These are phyloP conservation scores for Raphanus sativus DNA, from an alignment of 345 rosid species.

Conservation along the genomic window DNA sequence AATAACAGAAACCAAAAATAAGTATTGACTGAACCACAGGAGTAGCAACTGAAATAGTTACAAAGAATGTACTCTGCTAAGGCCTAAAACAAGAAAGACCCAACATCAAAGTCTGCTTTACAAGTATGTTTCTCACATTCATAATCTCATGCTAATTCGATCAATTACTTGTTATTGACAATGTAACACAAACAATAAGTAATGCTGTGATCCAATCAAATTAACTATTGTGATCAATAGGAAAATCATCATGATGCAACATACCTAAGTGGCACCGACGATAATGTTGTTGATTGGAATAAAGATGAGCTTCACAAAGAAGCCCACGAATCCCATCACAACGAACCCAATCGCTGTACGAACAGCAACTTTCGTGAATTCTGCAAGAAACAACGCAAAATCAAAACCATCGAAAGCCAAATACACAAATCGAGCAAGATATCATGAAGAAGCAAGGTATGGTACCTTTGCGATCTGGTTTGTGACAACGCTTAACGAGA, in stretches of 20 bases:
- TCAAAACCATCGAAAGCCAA: background rate
- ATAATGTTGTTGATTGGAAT: conserved; percentile 72
- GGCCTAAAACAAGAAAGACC: too few species aligned
- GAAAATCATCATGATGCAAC: background rate
- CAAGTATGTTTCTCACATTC: background rate
- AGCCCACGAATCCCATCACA: conserved; percentile 85
- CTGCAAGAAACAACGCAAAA: conserved; percentile 31
- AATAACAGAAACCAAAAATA: background rate
- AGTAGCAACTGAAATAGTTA: too few species aligned
- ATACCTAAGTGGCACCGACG: conserved; percentile 50
- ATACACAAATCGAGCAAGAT: background rate
- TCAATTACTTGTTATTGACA: too few species aligned
- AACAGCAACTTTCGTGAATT: conserved; percentile 74
- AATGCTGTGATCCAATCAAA: background rate
- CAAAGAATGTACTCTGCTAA: too few species aligned
- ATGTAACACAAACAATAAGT: background rate
- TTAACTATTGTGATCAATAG: background rate
- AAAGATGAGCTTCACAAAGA: conserved; percentile 73
- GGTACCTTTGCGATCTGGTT: conserved; percentile 61
- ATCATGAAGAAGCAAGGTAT: too few species aligned
- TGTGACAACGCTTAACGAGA: conserved; percentile 80
- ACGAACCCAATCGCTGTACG: conserved; percentile 84
- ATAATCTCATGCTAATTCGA: background rate
- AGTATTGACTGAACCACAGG: too few species aligned
- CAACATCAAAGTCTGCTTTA: background rate